Conservation (phyloP, 169 alveolate genomes). For the Eimeria sp. region DNA sequence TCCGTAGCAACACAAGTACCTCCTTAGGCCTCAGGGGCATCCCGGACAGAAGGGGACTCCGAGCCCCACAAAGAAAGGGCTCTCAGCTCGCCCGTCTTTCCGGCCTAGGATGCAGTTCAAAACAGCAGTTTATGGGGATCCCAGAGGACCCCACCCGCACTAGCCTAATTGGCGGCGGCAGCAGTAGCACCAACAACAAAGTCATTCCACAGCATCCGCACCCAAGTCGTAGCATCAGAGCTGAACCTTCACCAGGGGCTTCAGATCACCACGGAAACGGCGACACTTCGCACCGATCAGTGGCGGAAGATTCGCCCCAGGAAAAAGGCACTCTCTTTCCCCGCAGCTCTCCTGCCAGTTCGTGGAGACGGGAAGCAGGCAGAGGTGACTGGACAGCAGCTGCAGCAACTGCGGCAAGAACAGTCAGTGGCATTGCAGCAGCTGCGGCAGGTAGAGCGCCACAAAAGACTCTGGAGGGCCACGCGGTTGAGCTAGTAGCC, state of each 20-base stretch:
- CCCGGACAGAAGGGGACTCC: neutral
- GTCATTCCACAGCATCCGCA: neutral
- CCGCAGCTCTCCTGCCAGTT: slow-evolving; percentile 5
- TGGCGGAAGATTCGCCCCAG: neutral
- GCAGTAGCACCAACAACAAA: neutral
- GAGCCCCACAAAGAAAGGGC: slow-evolving; percentile 1
- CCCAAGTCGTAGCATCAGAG: neutral
- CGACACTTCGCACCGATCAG: neutral
- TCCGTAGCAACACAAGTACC: neutral
- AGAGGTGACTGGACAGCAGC: neutral
- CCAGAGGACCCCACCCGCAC: neutral
- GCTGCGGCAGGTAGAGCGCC: neutral
- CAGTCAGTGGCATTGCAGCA: neutral
- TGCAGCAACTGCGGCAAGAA: too few species aligned
- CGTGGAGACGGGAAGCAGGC: neutral
- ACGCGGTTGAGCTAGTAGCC: neutral
- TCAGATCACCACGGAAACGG: neutral
- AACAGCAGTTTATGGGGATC: neutral
- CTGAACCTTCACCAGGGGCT: neutral
- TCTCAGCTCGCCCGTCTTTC: slow-evolving; percentile 3
- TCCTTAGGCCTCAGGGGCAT: neutral
- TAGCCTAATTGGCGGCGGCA: neutral
- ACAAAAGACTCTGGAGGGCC: neutral
- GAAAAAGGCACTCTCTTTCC: neutral
- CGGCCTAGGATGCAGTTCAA: slow-evolving; percentile 11